These are phyloP conservation scores for Nitzschia inconspicua DNA, from an alignment of 108 stramenopile genomes.

Conservation along the genomic window DNA sequence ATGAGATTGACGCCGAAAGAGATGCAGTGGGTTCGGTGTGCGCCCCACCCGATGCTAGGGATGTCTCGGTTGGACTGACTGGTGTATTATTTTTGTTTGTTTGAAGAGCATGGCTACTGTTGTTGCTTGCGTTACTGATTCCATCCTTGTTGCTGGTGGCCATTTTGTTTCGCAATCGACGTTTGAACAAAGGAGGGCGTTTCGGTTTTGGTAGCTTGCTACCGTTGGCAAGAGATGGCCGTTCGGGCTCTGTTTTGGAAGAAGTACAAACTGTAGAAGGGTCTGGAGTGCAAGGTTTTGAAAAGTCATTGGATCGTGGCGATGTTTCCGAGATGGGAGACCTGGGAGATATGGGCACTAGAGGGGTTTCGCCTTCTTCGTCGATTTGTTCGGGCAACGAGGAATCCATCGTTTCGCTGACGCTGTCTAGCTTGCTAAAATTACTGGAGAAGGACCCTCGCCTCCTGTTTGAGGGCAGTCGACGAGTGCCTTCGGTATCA, in stretches of 20 bases:
- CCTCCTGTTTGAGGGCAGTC: too few relatives aligned
- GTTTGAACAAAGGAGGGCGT: slow-evolving; percentile 23
- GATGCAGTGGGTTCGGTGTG: slow-evolving; percentile 3
- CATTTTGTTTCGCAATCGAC: slow-evolving; percentile 1
- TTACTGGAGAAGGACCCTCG: too few relatives aligned
- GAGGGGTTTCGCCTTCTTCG: too few relatives aligned
- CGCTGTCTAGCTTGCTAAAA: too few relatives aligned
- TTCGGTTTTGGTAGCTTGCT: background rate
- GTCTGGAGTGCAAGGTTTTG: too few relatives aligned
- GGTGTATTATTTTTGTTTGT: background rate
- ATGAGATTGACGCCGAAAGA: slow-evolving; percentile 6
- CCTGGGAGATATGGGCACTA: too few relatives aligned
- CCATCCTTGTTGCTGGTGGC: background rate
- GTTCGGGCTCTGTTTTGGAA: too few relatives aligned
- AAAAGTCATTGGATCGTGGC: too few relatives aligned
- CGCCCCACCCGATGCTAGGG: slow-evolving; percentile 1
- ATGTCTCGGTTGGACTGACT: slow-evolving; percentile 1
- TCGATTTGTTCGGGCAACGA: too few relatives aligned
- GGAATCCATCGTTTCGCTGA: too few relatives aligned
- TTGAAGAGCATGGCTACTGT: background rate
- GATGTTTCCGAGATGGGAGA: too few relatives aligned
- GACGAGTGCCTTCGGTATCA: background rate
- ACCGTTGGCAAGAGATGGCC: background rate
- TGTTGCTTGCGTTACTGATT: background rate
- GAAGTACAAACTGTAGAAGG: too few relatives aligned